Percentiles rank a stretch among this genome's conserved stretches.
Evolutionary conservation across 1,139 yeast species (phyloP).

Genomic region (Meyerozyma elateridarum): DNA sequence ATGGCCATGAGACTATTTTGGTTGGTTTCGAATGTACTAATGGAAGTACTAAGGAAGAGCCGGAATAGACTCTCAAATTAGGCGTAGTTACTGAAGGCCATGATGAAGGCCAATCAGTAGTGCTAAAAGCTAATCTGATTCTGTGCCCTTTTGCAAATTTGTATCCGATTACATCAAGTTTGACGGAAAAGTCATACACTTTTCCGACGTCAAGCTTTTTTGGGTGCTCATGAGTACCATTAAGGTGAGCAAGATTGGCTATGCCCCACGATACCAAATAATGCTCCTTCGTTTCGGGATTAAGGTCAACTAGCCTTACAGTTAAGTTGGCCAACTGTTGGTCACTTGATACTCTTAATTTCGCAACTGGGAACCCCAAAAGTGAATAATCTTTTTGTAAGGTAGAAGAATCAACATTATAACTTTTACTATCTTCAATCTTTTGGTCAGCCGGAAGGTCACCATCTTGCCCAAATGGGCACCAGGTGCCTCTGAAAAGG

Average conservation of each 20-base stretch:
- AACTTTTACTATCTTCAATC: conserved; percentile 32
- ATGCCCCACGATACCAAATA: conserved; percentile 40
- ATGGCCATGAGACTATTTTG: too few species aligned
- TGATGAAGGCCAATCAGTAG: conserved; percentile 40
- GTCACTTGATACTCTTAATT: conserved; percentile 25
- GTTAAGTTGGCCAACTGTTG: conserved; percentile 29
- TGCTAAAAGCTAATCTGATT: conserved; percentile 30
- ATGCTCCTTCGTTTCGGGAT: conserved; percentile 27
- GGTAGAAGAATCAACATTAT: conserved; percentile 24
- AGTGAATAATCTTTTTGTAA: conserved; percentile 18
- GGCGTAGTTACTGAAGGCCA: too few species aligned
- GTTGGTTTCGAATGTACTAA: too few species aligned
- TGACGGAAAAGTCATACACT: conserved; percentile 25
- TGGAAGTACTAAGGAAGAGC: too few species aligned
- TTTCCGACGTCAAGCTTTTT: conserved; percentile 21
- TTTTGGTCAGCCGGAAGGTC: conserved; percentile 41
- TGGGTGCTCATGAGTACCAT: conserved; percentile 33
- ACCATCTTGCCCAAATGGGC: conserved; percentile 40
- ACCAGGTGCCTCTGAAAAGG: conserved; percentile 34
- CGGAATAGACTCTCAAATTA: too few species aligned
- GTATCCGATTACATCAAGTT: conserved; percentile 33
- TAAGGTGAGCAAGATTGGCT: conserved; percentile 31
- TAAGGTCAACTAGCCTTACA: conserved; percentile 30
- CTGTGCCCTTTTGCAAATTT: conserved; percentile 27
- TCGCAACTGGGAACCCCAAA: conserved; percentile 31